Percentiles rank a stretch among this genome's conserved stretches.
These are phyloP conservation scores for Eryngium alpinum DNA, from an alignment of 140 eudicot genomes.

Conservation along the genomic window DNA sequence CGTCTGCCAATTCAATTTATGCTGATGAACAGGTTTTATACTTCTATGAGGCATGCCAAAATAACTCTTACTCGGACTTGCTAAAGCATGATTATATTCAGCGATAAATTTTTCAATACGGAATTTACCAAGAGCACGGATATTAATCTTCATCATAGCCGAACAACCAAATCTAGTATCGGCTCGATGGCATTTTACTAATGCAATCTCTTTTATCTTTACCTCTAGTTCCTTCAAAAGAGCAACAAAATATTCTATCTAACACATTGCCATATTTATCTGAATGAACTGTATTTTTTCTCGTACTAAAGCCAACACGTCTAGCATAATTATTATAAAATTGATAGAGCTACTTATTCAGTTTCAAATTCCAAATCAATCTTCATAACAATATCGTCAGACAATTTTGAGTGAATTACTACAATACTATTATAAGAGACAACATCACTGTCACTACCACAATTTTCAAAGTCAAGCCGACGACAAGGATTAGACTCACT, in stretches of 20 bases:
- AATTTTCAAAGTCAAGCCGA: too few relatives aligned
- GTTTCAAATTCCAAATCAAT: not conserved
- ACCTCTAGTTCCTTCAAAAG: not conserved
- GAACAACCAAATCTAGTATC: not conserved
- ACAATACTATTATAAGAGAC: not conserved
- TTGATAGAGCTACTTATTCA: not conserved
- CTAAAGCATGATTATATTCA: not conserved
- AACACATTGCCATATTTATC: not conserved
- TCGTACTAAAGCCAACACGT: not conserved
- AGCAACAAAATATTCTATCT: not conserved
- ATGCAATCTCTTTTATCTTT: not conserved
- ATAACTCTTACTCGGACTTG: constrained; percentile 1
- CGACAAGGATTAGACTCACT: too few relatives aligned
- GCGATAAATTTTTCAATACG: not conserved
- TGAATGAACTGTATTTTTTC: not conserved
- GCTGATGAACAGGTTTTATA: not conserved
- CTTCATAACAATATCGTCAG: not conserved
- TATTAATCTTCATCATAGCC: not conserved
- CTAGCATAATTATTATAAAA: not conserved
- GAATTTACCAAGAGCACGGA: not conserved
- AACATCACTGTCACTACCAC: too few relatives aligned
- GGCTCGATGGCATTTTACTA: not conserved
- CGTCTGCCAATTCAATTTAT: not conserved
- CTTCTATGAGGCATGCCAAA: not conserved
- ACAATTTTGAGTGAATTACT: not conserved